Percentiles rank a stretch among this genome's conserved stretches.
Evolutionary conservation across 1,139 yeast species (phyloP).

Genomic region (Kodamaea sp.): DNA sequence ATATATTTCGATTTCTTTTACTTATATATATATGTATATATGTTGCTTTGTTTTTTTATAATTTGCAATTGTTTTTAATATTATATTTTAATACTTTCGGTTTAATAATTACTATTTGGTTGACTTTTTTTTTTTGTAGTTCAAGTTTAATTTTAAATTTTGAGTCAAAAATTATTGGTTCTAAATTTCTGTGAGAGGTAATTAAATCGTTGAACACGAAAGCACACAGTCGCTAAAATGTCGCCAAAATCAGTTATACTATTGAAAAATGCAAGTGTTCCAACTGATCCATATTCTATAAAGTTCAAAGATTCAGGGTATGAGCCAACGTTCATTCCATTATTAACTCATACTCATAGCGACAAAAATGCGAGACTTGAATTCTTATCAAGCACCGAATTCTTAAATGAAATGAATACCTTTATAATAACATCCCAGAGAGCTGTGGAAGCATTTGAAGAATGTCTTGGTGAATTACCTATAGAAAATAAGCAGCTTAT

Average conservation of each 20-base stretch:
- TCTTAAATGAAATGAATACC: slow-evolving; percentile 39
- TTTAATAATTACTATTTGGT: no score
- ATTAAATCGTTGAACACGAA: no score
- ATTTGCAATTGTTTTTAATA: no score
- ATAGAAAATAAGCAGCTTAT: slow-evolving; percentile 21
- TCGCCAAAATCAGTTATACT: slow-evolving; percentile 26
- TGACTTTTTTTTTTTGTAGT: no score
- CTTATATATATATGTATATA: no score
- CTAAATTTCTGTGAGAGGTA: no score
- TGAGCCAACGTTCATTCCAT: slow-evolving; percentile 58
- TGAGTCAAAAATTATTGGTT: no score
- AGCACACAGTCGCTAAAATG: no score
- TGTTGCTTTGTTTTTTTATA: no score
- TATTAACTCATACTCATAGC: slow-evolving; percentile 59
- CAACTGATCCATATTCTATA: slow-evolving; percentile 60
- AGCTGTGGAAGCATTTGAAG: slow-evolving; percentile 76
- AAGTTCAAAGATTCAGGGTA: slow-evolving; percentile 31
- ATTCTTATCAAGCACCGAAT: slow-evolving; percentile 41
- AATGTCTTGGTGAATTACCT: slow-evolving; percentile 31
- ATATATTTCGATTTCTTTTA: no score
- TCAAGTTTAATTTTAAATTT: no score
- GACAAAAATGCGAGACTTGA: slow-evolving; percentile 42
- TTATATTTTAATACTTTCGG: no score
- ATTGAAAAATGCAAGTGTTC: slow-evolving; percentile 65
- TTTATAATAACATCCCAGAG: slow-evolving; percentile 87